Percentiles rank a stretch among this genome's conserved stretches.
Evolutionary conservation across 345 rosid genomes (phyloP).

Genomic region (Eucalyptus curtisii): DNA sequence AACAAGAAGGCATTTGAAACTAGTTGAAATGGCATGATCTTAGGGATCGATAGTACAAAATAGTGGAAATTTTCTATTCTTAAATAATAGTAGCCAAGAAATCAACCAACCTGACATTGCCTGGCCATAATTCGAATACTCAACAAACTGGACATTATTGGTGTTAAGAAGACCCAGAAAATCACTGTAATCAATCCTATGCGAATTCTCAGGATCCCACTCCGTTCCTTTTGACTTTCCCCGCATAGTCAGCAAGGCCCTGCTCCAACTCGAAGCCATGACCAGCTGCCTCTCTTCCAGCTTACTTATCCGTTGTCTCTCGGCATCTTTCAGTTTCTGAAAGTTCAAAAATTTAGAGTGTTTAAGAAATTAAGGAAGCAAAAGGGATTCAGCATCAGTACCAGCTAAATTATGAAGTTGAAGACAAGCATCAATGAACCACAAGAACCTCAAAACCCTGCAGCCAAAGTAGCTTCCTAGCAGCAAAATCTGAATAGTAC

Average conservation of each 20-base stretch:
- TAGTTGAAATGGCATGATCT: neutral
- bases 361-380: neutral
- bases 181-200: conserved; percentile 67
- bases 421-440: neutral
- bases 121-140: conserved; percentile 79
- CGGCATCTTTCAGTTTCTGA: conserved; percentile 57
- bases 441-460: neutral
- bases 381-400: neutral
- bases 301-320: conserved; percentile 46
- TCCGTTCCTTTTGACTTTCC: conserved; percentile 78
- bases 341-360: neutral
- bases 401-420: neutral
- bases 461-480: neutral
- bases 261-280: conserved; percentile 80
- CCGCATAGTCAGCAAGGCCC: conserved; percentile 48
- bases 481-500: neutral
- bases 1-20: neutral
- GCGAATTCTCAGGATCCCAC: conserved; percentile 84
- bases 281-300: conserved; percentile 89
- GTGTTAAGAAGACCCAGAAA: conserved; percentile 63
- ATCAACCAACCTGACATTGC: conserved; percentile 51
- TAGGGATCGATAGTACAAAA: neutral
- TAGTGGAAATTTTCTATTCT: neutral
- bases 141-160: conserved; percentile 80
- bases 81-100: neutral